These are phyloP conservation scores for Fusarium circinatum DNA, from an alignment of 2,329 filamentous ascomycete species.

Conservation along the genomic window DNA sequence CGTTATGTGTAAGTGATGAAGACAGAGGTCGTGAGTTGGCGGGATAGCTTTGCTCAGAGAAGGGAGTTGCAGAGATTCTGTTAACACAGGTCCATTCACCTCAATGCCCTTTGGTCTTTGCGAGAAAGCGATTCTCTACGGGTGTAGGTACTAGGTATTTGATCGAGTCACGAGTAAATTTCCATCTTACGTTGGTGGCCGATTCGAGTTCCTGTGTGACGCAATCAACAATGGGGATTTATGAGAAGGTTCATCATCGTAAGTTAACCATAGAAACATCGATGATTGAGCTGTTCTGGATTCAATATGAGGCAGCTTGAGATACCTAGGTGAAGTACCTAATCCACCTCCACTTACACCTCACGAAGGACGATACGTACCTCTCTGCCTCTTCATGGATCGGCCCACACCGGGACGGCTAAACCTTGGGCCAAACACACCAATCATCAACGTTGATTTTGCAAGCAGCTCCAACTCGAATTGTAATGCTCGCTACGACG, in stretches of 20 bases:
- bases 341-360: not conserved
- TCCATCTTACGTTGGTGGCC: not conserved
- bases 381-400: not conserved
- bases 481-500: slow-evolving; percentile 39
- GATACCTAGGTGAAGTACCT: not conserved
- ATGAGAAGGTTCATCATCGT: not conserved
- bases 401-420: slow-evolving; percentile 18
- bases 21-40: slow-evolving; percentile 13
- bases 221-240: not conserved
- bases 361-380: slow-evolving; percentile 24
- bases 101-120: not conserved
- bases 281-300: not conserved
- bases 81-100: slow-evolving; percentile 13
- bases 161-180: slow-evolving; percentile 13
- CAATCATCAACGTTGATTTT: slow-evolving; percentile 50
- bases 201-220: not conserved
- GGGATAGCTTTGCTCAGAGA: slow-evolving; percentile 7
- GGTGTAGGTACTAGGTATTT: not conserved
- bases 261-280: not conserved
- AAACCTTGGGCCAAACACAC: slow-evolving; percentile 29
- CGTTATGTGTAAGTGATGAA: slow-evolving; percentile 5
- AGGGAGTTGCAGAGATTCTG: slow-evolving; percentile 22
- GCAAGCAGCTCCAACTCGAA: slow-evolving; percentile 48
- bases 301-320: not conserved
- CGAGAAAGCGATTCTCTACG: not conserved